phyloP scores from a whole-genome alignment of 2,329 filamentous ascomycete genomes.

The Stagonosporopsis vannaccii region DNA sequence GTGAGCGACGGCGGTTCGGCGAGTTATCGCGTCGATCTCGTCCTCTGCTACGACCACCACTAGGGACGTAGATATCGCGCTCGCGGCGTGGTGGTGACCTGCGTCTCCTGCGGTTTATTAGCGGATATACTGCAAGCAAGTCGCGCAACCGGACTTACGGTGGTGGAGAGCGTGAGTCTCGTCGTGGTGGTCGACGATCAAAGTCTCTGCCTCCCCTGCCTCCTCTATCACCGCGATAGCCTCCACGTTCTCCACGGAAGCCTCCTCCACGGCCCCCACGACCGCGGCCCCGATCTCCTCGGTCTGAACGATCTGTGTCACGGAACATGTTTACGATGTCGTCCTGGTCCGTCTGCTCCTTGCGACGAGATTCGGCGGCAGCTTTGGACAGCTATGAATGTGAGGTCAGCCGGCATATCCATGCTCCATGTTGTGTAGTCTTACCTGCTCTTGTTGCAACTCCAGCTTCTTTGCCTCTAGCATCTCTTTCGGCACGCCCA shows the following conservation, averaged over 20 bases:
- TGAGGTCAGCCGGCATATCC: constrained; percentile 26
- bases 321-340: constrained; percentile 74
- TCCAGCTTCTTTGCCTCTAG: constrained; percentile 96
- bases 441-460: constrained; percentile 91
- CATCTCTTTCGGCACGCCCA: constrained; percentile 92
- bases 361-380: constrained; percentile 75
- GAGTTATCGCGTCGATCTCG: constrained; percentile 48
- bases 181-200: constrained; percentile 56
- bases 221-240: constrained; percentile 53
- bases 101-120: constrained; percentile 51
- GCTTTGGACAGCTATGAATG: constrained; percentile 78
- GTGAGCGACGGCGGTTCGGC: constrained; percentile 45
- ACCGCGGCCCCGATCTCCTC: constrained; percentile 46
- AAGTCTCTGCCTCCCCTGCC: constrained; percentile 51
- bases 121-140: background rate
- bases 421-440: background rate
- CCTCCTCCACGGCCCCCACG: constrained; percentile 55
- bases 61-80: constrained; percentile 65
- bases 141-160: constrained; percentile 29
- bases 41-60: constrained; percentile 46
- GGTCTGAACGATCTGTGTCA: constrained; percentile 64
- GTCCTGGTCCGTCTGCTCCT: constrained; percentile 68
- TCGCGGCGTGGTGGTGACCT: constrained; percentile 59
- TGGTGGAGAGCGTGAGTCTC: constrained; percentile 60
- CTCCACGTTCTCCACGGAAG: constrained; percentile 53